Conservation (phyloP, 164 flowering plant species). For the Tinospora cordifolia region DNA sequence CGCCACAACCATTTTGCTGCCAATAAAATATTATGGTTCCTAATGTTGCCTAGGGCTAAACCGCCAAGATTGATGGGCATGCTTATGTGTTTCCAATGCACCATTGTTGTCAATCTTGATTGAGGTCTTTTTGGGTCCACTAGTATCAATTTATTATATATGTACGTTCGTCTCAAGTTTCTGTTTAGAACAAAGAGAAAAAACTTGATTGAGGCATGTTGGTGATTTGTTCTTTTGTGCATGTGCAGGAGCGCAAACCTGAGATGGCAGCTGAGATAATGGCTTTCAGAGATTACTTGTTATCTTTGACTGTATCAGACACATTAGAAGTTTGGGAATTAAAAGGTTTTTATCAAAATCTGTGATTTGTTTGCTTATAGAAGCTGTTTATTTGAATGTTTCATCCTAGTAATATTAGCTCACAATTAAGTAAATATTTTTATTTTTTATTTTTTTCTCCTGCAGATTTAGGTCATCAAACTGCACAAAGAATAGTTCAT, state of each 20-base stretch:
- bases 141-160: too few relatives aligned
- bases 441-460: not conserved
- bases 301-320: slow-evolving; percentile 85
- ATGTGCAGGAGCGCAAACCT: slow-evolving; percentile 76
- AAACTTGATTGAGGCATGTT: not conserved
- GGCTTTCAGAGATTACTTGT: slow-evolving; percentile 83
- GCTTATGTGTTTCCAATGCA: too few relatives aligned
- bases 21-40: too few relatives aligned
- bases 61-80: too few relatives aligned
- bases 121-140: too few relatives aligned
- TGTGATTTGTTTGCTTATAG: not conserved
- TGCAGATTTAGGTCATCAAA: slow-evolving; percentile 96
- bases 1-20: too few relatives aligned
- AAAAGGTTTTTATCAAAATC: slow-evolving; percentile 44
- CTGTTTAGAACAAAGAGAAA: too few relatives aligned
- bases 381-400: too few relatives aligned
- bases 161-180: too few relatives aligned
- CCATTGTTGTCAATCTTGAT: too few relatives aligned
- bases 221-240: not conserved
- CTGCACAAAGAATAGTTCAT: slow-evolving; percentile 88
- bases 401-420: not conserved
- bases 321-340: slow-evolving; percentile 95
- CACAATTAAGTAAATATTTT: not conserved
- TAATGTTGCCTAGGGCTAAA: too few relatives aligned
- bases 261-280: slow-evolving; percentile 73